Conservation (phyloP, 441 rosid genomes). For the Adansonia madagascariensis region DNA sequence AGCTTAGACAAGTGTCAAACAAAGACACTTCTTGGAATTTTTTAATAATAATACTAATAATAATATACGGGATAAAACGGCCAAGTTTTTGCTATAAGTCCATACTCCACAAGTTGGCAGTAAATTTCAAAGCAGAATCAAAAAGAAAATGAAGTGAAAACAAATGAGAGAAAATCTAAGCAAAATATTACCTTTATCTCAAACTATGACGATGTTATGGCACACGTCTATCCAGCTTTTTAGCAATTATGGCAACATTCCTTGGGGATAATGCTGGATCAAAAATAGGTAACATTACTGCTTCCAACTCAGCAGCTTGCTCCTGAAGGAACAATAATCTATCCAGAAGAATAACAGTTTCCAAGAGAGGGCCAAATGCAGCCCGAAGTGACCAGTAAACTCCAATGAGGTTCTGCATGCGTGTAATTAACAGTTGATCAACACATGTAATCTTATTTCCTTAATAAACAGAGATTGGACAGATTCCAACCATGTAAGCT, state of each 20-base stretch:
- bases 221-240: constrained; percentile 36
- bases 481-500: neutral
- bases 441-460: neutral
- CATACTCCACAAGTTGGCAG: too few relatives aligned
- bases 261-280: constrained; percentile 83
- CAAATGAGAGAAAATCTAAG: neutral
- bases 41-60: too few relatives aligned
- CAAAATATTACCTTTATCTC: constrained; percentile 1
- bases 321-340: constrained; percentile 90
- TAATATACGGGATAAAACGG: too few relatives aligned
- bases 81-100: too few relatives aligned
- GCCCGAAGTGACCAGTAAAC: constrained; percentile 93
- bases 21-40: too few relatives aligned
- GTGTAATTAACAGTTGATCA: neutral
- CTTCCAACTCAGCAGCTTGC: constrained; percentile 56
- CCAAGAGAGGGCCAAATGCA: constrained; percentile 81
- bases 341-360: constrained; percentile 81
- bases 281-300: constrained; percentile 71
- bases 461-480: neutral
- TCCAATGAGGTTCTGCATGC: constrained; percentile 71
- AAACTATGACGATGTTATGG: neutral
- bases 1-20: too few relatives aligned
- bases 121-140: too few relatives aligned
- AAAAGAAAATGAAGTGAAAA: too few relatives aligned
- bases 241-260: constrained; percentile 82